Conservation (phyloP, 2,329 filamentous ascomycete genomes). For the Penicillium sp. region DNA sequence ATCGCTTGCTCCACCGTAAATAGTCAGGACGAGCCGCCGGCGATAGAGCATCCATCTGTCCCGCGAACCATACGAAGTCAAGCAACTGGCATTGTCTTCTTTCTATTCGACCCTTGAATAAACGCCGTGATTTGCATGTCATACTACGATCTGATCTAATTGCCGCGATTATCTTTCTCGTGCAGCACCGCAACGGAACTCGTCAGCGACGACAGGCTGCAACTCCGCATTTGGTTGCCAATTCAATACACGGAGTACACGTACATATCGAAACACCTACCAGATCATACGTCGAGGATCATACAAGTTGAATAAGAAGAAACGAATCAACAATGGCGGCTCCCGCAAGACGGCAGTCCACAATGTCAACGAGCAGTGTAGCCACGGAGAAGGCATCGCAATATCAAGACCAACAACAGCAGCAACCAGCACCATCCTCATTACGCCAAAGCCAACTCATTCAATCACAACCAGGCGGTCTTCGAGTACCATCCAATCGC, state of each 20-base stretch:
- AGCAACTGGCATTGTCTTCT: background rate
- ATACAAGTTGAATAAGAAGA: background rate
- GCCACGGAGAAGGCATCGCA: slow-evolving; percentile 16
- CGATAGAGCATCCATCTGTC: slow-evolving; percentile 15
- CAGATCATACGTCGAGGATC: background rate
- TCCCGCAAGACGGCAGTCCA: slow-evolving; percentile 13
- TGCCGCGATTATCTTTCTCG: background rate
- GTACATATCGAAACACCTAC: background rate
- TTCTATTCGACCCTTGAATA: background rate
- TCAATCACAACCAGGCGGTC: slow-evolving; percentile 43
- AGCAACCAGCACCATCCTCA: slow-evolving; percentile 17
- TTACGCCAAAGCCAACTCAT: slow-evolving; percentile 46
- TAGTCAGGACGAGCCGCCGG: background rate
- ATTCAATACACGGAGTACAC: background rate
- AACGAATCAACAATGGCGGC: slow-evolving; percentile 10
- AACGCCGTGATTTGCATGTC: background rate
- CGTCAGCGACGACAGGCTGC: background rate
- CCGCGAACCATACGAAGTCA: background rate
- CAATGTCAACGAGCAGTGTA: slow-evolving; percentile 23
- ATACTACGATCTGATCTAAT: background rate
- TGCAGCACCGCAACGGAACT: background rate
- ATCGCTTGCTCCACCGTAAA: slow-evolving; percentile 25
- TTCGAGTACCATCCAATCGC: slow-evolving; percentile 85
- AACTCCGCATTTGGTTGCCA: background rate
- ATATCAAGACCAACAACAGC: slow-evolving; percentile 17